These are phyloP conservation scores for Microstroma glucosiphilum DNA, from an alignment of 1,284 basidiomycete species.

Conservation along the genomic window DNA sequence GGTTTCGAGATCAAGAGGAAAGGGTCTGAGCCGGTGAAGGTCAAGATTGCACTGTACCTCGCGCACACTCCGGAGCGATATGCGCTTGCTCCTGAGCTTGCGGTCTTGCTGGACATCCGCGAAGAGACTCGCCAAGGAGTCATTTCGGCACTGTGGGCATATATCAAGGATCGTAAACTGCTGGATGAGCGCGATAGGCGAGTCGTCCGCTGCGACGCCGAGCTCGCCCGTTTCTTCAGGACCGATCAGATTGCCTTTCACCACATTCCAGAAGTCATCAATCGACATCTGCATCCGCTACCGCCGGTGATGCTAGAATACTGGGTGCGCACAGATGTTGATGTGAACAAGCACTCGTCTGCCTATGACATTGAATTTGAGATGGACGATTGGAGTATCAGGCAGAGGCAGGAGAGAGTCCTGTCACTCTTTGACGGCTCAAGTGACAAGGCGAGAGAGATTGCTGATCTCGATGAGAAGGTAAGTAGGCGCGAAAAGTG, in stretches of 20 bases:
- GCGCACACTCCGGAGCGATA: constrained; percentile 81
- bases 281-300: constrained; percentile 68
- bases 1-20: constrained; percentile 81
- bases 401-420: constrained; percentile 68
- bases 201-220: constrained; percentile 66
- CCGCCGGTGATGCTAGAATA: constrained; percentile 83
- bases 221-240: constrained; percentile 37
- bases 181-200: constrained; percentile 85
- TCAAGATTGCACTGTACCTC: constrained; percentile 72
- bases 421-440: constrained; percentile 67
- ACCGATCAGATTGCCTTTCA: constrained; percentile 67
- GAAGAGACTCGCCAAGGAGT: constrained; percentile 79
- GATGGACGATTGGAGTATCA: constrained; percentile 71
- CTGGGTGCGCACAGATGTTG: constrained; percentile 51
- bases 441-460: constrained; percentile 57
- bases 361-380: constrained; percentile 86
- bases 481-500: constrained; percentile 53
- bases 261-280: constrained; percentile 77
- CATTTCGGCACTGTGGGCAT: constrained; percentile 81
- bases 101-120: constrained; percentile 68
- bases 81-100: constrained; percentile 73
- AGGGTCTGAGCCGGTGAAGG: constrained; percentile 70
- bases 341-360: constrained; percentile 50
- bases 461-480: constrained; percentile 70
- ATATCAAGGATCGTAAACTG: constrained; percentile 77